phyloP scores from a whole-genome alignment of 805 yeast genomes.

The Yamadazyma laniorum region DNA sequence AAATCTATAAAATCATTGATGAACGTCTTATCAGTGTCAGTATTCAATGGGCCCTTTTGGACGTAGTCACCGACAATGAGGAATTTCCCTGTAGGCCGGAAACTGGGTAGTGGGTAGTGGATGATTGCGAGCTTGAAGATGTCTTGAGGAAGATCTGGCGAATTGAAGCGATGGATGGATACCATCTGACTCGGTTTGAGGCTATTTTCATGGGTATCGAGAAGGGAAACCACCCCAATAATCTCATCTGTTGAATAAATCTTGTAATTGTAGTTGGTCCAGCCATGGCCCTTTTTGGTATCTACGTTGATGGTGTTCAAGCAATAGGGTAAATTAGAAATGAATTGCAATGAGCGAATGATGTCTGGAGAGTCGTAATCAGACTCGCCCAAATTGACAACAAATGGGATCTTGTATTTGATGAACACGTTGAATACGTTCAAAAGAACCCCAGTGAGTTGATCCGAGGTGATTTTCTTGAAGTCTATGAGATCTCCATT shows the following conservation, averaged over 20 bases:
- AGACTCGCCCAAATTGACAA: constrained; percentile 41
- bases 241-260: constrained; percentile 15
- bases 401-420: constrained; percentile 26
- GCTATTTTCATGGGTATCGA: constrained; percentile 31
- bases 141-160: neutral
- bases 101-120: constrained; percentile 44
- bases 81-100: constrained; percentile 38
- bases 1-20: constrained; percentile 33
- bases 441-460: constrained; percentile 30
- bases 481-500: constrained; percentile 41
- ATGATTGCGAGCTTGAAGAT: constrained; percentile 33
- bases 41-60: constrained; percentile 34
- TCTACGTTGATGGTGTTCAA: constrained; percentile 21
- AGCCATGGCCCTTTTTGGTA: constrained; percentile 23
- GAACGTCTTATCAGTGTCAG: constrained; percentile 27
- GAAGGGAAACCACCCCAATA: constrained; percentile 28
- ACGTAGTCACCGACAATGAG: constrained; percentile 38
- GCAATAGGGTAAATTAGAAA: constrained; percentile 37
- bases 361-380: constrained; percentile 16
- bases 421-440: constrained; percentile 33
- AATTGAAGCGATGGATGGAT: constrained; percentile 29
- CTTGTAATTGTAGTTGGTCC: constrained; percentile 36
- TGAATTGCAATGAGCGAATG: constrained; percentile 18
- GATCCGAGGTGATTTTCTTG: constrained; percentile 1
- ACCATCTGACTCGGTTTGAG: constrained; percentile 35